Base-by-base conservation (phyloP, 768 basidiomycete genomes). In the Leccinum imitatum region DNA sequence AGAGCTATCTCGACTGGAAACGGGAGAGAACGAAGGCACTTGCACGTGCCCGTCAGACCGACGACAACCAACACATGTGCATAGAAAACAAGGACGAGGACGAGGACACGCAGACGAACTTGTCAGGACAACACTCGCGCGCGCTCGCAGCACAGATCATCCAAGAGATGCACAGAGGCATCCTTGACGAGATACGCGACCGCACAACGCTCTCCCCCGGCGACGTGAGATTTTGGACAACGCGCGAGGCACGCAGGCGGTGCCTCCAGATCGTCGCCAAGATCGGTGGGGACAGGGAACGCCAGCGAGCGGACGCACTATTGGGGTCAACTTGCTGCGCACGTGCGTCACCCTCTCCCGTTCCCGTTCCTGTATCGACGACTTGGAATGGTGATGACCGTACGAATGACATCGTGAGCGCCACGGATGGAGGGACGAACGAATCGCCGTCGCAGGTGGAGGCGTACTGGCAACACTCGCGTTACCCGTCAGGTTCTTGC, bases 181-280 rank as follows among this genome's bases (percentile, higher is more conserved):
- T 91, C 33, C 72, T 94, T 3, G 77, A 87, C 56, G 89, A 90
- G 60, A 79, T 93, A 4, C n/a, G n/a, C 41, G 41, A 44, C n/a
- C 41, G n/a, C 8, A n/a, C 9, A 10, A 44, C 0, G n/a, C n/a
- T 44, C 41, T 17, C 17, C n/a, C 4, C 4, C 0, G 41, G 41
- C n/a, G 41, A 17, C 14, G 76, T 90, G 7, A 78, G 82, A 50
- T 93, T 94, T 61, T 96, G 91, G 90, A 87, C 90, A 6, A 95
- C 92, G 0, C 69, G 73, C 0, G 93, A 94, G 69, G 92, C 91
- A 0, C 82, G 83, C 13, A 37, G 39, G 3, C 50, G 50, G 25
- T 50, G 50, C 14, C 17, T 50, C 15, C 25, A 27, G 25, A 50
- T 50, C 48, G 48, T 27, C 48, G 3, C 48, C 25, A 50, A 50